Evolutionary conservation across 768 basidiomycete genomes (phyloP).

Genomic region (Butyriboletus loyo): DNA sequence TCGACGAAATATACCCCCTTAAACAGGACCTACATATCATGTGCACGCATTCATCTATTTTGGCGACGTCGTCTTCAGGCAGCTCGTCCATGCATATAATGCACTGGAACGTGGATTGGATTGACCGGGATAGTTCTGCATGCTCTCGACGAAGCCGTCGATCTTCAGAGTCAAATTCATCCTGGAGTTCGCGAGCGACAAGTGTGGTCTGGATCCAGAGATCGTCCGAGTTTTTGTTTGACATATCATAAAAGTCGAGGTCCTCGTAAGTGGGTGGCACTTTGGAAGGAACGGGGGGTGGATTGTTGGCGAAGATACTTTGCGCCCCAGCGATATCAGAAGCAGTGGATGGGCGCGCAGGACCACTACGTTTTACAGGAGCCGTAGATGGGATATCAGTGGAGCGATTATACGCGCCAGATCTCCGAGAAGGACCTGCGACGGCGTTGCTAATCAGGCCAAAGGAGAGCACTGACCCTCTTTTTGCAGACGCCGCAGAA

Average conservation of each 20-base stretch:
- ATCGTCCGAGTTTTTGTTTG: not conserved
- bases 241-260: not conserved
- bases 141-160: constrained; percentile 35
- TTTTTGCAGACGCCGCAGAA: not conserved
- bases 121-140: constrained; percentile 22
- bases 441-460: constrained; percentile 15
- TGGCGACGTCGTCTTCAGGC: constrained; percentile 40
- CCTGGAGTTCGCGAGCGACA: constrained; percentile 33
- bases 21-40: constrained; percentile 55
- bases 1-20: constrained; percentile 38
- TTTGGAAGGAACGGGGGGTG: constrained; percentile 21
- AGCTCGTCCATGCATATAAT: constrained; percentile 53
- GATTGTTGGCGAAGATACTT: constrained; percentile 28
- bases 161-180: constrained; percentile 42
- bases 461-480: not conserved
- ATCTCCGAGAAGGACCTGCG: constrained; percentile 23
- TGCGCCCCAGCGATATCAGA: constrained; percentile 7
- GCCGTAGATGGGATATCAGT: not conserved
- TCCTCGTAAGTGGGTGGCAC: constrained; percentile 11
- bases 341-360: not conserved
- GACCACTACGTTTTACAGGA: not conserved
- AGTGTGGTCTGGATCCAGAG: constrained; percentile 5
- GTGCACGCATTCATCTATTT: constrained; percentile 48
- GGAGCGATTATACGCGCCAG: not conserved
- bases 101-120: constrained; percentile 47